Evolutionary conservation across 108 stramenopile species (phyloP), one percentile per base, ranked within the genome.

Genomic region (Pelagomonas calceolata): DNA sequence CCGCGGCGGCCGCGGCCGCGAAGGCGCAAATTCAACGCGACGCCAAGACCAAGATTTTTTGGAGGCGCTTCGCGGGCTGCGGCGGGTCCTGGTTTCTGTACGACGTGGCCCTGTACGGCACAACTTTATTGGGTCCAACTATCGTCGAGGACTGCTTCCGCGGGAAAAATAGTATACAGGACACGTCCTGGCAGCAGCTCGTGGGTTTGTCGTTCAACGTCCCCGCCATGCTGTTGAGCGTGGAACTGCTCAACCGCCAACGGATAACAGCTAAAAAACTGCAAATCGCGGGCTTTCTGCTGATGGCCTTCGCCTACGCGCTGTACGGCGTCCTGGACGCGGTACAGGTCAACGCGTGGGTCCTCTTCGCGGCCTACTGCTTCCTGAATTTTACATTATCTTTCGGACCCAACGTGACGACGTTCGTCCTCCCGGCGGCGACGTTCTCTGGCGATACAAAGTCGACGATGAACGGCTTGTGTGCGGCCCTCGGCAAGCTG

Each of bases 381-480:
- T 34, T 81, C 51, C 79, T 84, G 7, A 82, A 83, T 45, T 81
- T 85, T 39, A 79, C 85, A 63, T 51, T 35, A 60, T 79, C 81
- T 30, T 83, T 81, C 51, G 85, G 85, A 4, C 84, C 85, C 9
- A 83, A 83, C 69, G 70, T 80, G 7, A 85, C 84, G n/a, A 84
- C 85, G 0, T 85, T 83, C 67, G 82, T 84, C 34, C 75, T 85
- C 32, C 85, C 85, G 44, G 75, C 79, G 12, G 78, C 78, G 70
- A 81, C 78, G 16, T 85, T 80, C 66, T 79, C 81, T 0, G 33
- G 74, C 31, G 80, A 82, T n/a, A 74, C 81, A n/a, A 73, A 84
- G 0, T 33, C 74, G 39, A 76, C 84, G 32, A 71, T 73, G 63
- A 76, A 85, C 65, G 85, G 85, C 0, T 32, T 85, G 32, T 83